A percentile compares a stretch with the other conserved stretches of the same genome.
These are phyloP conservation scores for Immersiporthe knoxdaviesiana DNA, from an alignment of 2,329 filamentous ascomycete species.

Conservation along the genomic window DNA sequence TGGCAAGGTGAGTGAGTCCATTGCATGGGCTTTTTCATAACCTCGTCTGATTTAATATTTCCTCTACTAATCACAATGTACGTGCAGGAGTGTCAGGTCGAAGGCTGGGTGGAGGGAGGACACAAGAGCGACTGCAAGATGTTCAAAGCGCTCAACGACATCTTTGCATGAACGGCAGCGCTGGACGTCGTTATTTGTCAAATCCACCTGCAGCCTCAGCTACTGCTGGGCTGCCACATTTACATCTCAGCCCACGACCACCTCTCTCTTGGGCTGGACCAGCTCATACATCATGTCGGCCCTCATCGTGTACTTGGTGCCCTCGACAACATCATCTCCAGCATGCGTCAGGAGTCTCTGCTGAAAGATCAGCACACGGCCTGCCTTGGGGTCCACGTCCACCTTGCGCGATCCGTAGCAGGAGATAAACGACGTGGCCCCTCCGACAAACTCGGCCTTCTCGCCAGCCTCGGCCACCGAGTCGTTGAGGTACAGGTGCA, in stretches of 20 bases:
- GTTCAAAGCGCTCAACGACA: constrained; percentile 43
- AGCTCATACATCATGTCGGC: constrained; percentile 28
- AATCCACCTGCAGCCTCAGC: not conserved
- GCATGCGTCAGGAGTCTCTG: constrained; percentile 55
- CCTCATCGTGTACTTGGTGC: constrained; percentile 54
- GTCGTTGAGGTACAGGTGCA: constrained; percentile 60
- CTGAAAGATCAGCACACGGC: constrained; percentile 64
- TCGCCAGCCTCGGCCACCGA: constrained; percentile 46
- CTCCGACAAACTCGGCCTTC: constrained; percentile 48
- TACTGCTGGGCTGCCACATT: too few relatives aligned
- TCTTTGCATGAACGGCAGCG: constrained; percentile 36
- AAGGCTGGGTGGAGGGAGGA: constrained; percentile 46
- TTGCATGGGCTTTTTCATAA: not conserved
- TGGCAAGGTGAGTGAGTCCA: constrained; percentile 44
- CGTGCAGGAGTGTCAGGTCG: constrained; percentile 46
- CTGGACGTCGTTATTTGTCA: not conserved
- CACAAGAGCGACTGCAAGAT: constrained; percentile 51
- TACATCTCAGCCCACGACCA: not conserved
- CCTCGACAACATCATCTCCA: constrained; percentile 54
- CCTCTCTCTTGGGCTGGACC: not conserved
- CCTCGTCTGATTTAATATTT: too few relatives aligned
- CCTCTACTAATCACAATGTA: constrained; percentile 16
- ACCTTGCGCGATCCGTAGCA: constrained; percentile 45
- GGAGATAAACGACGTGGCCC: constrained; percentile 60
- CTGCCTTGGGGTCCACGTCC: constrained; percentile 59